A percentile compares a stretch with the other conserved stretches of the same genome.
Conservation (phyloP, 345 rosid species). For the Turritis glabra region DNA sequence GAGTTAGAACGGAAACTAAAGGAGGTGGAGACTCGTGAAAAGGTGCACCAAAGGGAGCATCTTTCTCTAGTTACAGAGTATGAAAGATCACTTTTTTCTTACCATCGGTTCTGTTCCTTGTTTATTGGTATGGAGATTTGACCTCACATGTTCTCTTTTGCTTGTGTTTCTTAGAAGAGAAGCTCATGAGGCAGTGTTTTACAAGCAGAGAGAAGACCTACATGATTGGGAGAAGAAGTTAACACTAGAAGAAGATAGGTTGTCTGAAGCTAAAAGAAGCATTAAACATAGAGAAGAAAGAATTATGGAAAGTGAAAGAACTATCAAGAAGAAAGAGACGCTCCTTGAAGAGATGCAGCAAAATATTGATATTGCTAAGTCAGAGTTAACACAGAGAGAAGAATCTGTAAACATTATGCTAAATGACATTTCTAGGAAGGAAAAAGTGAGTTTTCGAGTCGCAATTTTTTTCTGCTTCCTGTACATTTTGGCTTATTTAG, state of each 20-base stretch:
- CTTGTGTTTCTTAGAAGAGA: constrained; percentile 58
- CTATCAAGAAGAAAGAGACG: constrained; percentile 54
- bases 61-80: constrained; percentile 76
- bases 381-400: constrained; percentile 62
- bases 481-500: constrained; percentile 19
- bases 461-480: background rate
- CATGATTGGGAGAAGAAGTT: constrained; percentile 75
- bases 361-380: constrained; percentile 48
- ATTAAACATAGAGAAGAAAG: constrained; percentile 60
- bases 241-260: constrained; percentile 49
- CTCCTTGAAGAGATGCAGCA: constrained; percentile 56
- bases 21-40: constrained; percentile 72
- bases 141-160: background rate
- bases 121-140: background rate
- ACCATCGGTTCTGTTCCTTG: background rate
- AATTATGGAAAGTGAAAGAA: constrained; percentile 50
- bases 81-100: background rate
- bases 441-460: constrained; percentile 51
- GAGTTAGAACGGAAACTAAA: constrained; percentile 71
- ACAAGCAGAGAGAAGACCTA: constrained; percentile 73
- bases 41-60: constrained; percentile 57
- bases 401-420: constrained; percentile 47
- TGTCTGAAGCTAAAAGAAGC: constrained; percentile 53
- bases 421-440: constrained; percentile 56
- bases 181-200: constrained; percentile 65